These are phyloP conservation scores for Tetrahymena thermophila DNA, from an alignment of 73 alveolate genomes.

Conservation along the genomic window DNA sequence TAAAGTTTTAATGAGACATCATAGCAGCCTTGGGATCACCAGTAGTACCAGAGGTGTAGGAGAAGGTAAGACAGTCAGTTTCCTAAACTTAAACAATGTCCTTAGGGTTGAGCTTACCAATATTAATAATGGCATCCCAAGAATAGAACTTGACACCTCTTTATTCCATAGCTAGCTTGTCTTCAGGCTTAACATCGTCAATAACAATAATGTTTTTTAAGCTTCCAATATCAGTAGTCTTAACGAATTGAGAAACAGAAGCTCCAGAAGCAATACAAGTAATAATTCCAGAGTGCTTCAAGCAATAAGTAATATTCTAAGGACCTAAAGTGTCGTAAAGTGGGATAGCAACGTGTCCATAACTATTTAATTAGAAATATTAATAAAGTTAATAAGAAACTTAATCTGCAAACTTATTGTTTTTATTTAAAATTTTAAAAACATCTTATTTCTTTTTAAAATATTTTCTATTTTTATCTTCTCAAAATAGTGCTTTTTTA, in stretches of 20 bases:
- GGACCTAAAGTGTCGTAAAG: slow-evolving; percentile 57
- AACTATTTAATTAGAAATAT: background rate
- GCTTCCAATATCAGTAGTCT: slow-evolving; percentile 27
- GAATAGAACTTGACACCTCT: slow-evolving; percentile 17
- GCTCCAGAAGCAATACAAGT: slow-evolving; percentile 52
- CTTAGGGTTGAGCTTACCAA: background rate
- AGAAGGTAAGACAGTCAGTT: slow-evolving; percentile 62
- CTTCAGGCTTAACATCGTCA: slow-evolving; percentile 21
- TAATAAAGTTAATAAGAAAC: background rate
- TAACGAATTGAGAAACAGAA: slow-evolving; percentile 42
- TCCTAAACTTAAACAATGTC: slow-evolving; percentile 21
- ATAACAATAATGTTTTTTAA: slow-evolving; percentile 10
- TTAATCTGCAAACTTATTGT: background rate
- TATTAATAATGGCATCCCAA: background rate
- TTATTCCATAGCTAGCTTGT: background rate
- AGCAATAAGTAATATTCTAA: slow-evolving; percentile 49
- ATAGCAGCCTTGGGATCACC: slow-evolving; percentile 97
- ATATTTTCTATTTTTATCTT: background rate
- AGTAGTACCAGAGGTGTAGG: slow-evolving; percentile 97
- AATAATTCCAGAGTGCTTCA: slow-evolving; percentile 61
- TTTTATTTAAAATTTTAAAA: too few species aligned
- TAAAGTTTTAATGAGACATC: slow-evolving; percentile 63
- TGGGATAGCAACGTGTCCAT: slow-evolving; percentile 57
- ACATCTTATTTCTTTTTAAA: too few species aligned
- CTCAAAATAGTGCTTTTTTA: background rate